A percentile compares a stretch with the other conserved stretches of the same genome.
These are phyloP conservation scores for Chlorella variabilis DNA, from an alignment of 163 green algal species.

Conservation along the genomic window DNA sequence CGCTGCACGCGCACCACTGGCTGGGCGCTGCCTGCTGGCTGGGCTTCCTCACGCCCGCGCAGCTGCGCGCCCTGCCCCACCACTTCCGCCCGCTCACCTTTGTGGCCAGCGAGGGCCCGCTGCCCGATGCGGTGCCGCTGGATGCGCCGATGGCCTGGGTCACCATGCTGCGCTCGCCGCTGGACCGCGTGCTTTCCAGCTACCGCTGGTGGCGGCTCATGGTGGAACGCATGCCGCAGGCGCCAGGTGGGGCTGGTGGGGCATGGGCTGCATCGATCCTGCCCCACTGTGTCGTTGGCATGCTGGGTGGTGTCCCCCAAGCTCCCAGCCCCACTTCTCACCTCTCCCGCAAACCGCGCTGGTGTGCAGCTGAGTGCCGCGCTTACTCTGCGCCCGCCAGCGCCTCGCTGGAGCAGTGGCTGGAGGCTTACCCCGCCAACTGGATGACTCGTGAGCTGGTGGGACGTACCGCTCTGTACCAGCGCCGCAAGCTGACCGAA, in stretches of 20 bases:
- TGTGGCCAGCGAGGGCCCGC: constrained; percentile 32
- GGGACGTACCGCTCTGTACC: constrained; percentile 25
- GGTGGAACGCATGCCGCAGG: constrained; percentile 8
- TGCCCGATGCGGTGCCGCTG: constrained; percentile 28
- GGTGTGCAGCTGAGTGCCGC: constrained; percentile 31
- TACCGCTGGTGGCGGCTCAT: constrained; percentile 46
- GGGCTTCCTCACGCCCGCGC: constrained; percentile 24
- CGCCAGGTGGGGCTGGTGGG: constrained; percentile 15
- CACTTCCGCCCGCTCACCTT: constrained; percentile 38
- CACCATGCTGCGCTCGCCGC: constrained; percentile 34
- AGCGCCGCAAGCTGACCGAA: not conserved
- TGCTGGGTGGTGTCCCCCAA: too few species aligned
- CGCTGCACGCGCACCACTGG: constrained; percentile 7
- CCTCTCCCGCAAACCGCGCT: too few species aligned
- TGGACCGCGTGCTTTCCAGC: constrained; percentile 35
- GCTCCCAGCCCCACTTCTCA: too few species aligned
- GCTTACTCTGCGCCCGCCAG: constrained; percentile 37
- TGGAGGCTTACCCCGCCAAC: constrained; percentile 24
- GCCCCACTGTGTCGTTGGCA: not conserved
- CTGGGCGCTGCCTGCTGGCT: constrained; percentile 42
- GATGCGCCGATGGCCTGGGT: constrained; percentile 19
- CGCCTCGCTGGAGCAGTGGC: constrained; percentile 37
- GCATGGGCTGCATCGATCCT: too few species aligned
- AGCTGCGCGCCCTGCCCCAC: constrained; percentile 19
- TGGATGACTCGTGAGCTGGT: constrained; percentile 38